Evolutionary conservation across 2,329 filamentous ascomycete species (phyloP), one percentile per base, ranked within the genome.

Genomic region (Seiridium cupressi): DNA sequence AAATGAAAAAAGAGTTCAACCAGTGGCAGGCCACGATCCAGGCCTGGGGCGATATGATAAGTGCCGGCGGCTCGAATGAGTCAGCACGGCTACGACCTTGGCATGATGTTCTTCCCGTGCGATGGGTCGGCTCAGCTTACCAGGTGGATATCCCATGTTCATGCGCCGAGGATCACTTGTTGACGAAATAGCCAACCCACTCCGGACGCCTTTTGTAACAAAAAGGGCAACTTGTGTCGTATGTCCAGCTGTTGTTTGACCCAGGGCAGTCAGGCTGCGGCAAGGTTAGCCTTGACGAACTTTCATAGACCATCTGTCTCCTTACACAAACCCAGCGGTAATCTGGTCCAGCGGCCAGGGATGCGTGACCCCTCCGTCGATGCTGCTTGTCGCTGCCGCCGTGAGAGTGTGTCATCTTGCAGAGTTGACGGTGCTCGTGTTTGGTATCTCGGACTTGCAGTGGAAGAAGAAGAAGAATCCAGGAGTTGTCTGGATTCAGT

Each of bases 171-270:
- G 32, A 13, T 7, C 36, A 26, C 13, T 38, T 18, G 49, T 3
- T 18, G 34, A 35, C 13, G 51, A 55, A 55, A 11, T n/a, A 40
- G 5, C 10, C 2, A 11, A 38, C 34, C 18, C 13, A 5, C 3
- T 11, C 2, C 6, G 51, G 51, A 10, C 51, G 51, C 5, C 3
- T 44, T 5, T 18, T 10, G 18, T 31, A 55, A 36, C 51, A 55
- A 26, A 55, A 6, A 5, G 51, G 51, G 18, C 51, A 55, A 18
- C 18, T 36, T 7, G 3, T 6, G 9, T 55, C 51, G 36, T 42
- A 55, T 18, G 6, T 40, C 51, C 51, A 49, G 4, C 32, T n/a
- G n/a, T 49, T 57, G 35, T 57, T 57, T 31, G 55, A 57, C 10
- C 34, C 44, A 26, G 55, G 44, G 44, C 35, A 57, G 44, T 57